Evolutionary conservation across 805 yeast genomes (phyloP).

Genomic region (Candida vaughaniae): DNA sequence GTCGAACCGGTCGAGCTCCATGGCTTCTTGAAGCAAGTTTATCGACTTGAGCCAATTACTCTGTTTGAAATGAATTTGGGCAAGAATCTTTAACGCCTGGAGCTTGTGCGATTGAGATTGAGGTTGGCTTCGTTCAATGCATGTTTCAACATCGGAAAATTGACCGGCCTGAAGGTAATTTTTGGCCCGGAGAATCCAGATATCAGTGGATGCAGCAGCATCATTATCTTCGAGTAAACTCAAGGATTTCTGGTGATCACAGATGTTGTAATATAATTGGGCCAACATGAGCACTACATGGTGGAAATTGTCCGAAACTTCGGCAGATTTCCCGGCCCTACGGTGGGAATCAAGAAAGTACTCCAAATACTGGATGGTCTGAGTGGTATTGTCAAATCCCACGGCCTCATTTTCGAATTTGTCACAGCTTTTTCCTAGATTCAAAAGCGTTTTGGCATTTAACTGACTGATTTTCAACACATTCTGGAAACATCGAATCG

Average conservation of each 20-base stretch:
- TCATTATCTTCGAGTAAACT: not conserved
- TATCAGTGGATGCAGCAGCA: not conserved
- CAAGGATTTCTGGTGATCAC: conserved; percentile 4
- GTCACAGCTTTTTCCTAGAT: conserved; percentile 4
- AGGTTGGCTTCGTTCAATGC: conserved; percentile 1
- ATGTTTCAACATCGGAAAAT: conserved; percentile 1
- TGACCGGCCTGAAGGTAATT: conserved; percentile 1
- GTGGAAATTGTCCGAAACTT: not conserved
- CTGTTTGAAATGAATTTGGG: not conserved
- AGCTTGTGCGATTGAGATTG: not conserved
- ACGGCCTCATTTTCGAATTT: conserved; percentile 4
- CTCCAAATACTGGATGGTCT: conserved; percentile 5
- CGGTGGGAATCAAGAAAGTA: not conserved
- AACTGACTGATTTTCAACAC: conserved; percentile 7
- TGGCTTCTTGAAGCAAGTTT: conserved; percentile 1
- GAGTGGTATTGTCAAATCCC: conserved; percentile 7
- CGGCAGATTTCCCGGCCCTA: not conserved
- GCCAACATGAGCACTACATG: conserved; percentile 2
- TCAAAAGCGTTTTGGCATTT: conserved; percentile 2
- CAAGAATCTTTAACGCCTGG: not conserved
- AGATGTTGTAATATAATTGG: conserved; percentile 5
- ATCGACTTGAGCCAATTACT: not conserved
- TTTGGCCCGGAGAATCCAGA: conserved; percentile 1
- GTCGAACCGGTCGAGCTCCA: conserved; percentile 3
- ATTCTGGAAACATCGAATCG: conserved; percentile 11